Evolutionary conservation across 345 rosid species (phyloP).

Genomic region (Dimocarpus longan): DNA sequence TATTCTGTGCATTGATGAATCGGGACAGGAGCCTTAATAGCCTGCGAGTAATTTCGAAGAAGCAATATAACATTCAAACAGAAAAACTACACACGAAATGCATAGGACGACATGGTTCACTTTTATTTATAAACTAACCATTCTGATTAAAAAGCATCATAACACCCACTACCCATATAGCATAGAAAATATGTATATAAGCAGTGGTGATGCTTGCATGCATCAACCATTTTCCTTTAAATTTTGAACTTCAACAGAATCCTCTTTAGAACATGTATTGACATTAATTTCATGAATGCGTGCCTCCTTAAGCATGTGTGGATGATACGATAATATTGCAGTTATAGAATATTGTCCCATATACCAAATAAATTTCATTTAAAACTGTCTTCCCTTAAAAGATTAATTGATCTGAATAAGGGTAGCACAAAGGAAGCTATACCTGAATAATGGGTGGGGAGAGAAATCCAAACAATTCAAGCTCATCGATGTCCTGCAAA

Average conservation of each 20-base stretch:
- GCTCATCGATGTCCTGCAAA: too few species aligned
- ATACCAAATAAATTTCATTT: not conserved
- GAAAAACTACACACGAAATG: not conserved
- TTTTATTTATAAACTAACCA: not conserved
- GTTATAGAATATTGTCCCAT: not conserved
- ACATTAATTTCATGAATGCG: not conserved
- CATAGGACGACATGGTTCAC: not conserved
- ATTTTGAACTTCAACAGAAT: not conserved
- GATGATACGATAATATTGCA: not conserved
- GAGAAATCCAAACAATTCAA: too few species aligned
- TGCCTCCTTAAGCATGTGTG: not conserved
- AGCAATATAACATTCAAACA: not conserved
- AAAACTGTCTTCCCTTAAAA: not conserved
- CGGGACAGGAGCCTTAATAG: slow-evolving; percentile 78
- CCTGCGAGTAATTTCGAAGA: slow-evolving; percentile 41
- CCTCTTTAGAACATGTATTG: not conserved
- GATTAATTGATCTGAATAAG: slow-evolving; percentile 9
- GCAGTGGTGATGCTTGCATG: not conserved
- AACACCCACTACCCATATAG: not conserved
- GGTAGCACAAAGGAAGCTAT: slow-evolving; percentile 16
- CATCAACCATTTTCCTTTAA: not conserved
- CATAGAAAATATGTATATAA: not conserved
- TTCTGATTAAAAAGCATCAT: not conserved
- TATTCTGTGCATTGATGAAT: slow-evolving; percentile 64
- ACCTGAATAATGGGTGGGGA: slow-evolving; percentile 77